Percentiles rank a stretch among this genome's conserved stretches.
Conservation (phyloP, 768 basidiomycete genomes). For the Phanerodontia chrysosporium region DNA sequence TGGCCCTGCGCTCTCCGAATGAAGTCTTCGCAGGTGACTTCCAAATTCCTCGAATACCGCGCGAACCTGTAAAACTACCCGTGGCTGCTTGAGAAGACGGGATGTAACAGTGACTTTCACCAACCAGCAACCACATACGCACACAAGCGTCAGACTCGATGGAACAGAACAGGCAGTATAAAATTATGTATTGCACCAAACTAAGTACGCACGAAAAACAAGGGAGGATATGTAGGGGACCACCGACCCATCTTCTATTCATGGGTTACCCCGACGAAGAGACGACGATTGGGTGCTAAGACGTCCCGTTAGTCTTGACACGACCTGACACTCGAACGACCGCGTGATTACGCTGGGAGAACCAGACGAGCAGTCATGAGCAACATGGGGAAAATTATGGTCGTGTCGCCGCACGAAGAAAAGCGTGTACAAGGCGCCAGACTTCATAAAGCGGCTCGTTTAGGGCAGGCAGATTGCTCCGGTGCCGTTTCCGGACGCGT, state of each 20-base stretch:
- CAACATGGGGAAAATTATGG: conserved; percentile 82
- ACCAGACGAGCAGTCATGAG: conserved; percentile 61
- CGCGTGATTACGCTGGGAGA: conserved; percentile 37
- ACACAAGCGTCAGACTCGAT: too few species aligned
- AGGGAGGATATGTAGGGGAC: conserved; percentile 39
- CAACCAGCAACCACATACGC: too few species aligned
- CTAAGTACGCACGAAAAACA: not conserved
- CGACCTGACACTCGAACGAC: conserved; percentile 89
- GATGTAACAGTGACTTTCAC: too few species aligned
- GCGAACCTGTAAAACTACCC: too few species aligned
- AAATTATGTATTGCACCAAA: not conserved
- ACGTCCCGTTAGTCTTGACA: conserved; percentile 74
- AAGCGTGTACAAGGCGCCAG: not conserved
- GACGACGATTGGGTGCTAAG: conserved; percentile 73
- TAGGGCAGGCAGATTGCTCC: conserved; percentile 11
- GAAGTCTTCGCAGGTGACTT: not conserved
- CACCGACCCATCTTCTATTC: conserved; percentile 76
- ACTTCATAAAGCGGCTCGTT: conserved; percentile 1
- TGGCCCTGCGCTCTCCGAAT: conserved; percentile 29
- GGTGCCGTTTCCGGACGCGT: too few species aligned
- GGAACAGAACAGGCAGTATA: not conserved
- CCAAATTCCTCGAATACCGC: too few species aligned
- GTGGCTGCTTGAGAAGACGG: too few species aligned
- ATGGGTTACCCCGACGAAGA: conserved; percentile 29
- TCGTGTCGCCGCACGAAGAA: conserved; percentile 80